Base-by-base conservation (phyloP, 1,284 basidiomycete genomes). In the Austroboletus novae-zelandiae region DNA sequence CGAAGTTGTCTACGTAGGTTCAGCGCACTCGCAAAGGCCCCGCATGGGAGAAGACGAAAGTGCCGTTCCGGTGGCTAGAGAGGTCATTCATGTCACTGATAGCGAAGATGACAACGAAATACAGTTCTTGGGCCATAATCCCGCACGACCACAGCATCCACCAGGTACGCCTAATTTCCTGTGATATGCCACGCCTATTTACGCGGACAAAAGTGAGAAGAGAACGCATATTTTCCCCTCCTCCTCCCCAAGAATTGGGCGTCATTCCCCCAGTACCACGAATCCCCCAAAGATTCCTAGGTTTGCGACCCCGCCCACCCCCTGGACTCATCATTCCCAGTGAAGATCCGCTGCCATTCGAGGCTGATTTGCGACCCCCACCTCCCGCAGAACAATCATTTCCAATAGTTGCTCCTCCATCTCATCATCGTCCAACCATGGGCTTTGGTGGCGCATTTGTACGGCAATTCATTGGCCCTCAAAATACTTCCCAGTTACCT, bases 381-480 rank as follows among this genome's bases (percentile, higher is more conserved):
- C 55, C 55, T 25, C 62, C 46, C 5, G 42, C 14, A 27, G 58
- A 52, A 39, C 55, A 60, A 18, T 49, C 53, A 43, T 31, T 52
- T 32, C 57, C 69, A 2, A 53, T 52, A 15, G 69, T 74, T 17
- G 76, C 76, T 4, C 69, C 75, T 9, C 72, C 72, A 10, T 80
- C 81, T 9, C 81, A 80, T 48, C 81, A 81, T 55, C 67, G 73
- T 11, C 83, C 83, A 23, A 54, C 70, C 4, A 78, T 88, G 72
- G 82, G 82, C 25, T 67, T 89, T 27, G 86, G 86, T 17, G 86
- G 86, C n/a, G 85, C 81, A 2, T 58, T 89, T 17, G 52, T 70
- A 32, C 73, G 75, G 42, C 69, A 72, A 43, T 57, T 69, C 8
- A 68, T 65, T 5, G 48, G 41, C 23, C 58, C 53, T 35, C 53